These are phyloP conservation scores for Aureobasidium namibiae DNA, from an alignment of 2,329 filamentous ascomycete species.

Conservation along the genomic window DNA sequence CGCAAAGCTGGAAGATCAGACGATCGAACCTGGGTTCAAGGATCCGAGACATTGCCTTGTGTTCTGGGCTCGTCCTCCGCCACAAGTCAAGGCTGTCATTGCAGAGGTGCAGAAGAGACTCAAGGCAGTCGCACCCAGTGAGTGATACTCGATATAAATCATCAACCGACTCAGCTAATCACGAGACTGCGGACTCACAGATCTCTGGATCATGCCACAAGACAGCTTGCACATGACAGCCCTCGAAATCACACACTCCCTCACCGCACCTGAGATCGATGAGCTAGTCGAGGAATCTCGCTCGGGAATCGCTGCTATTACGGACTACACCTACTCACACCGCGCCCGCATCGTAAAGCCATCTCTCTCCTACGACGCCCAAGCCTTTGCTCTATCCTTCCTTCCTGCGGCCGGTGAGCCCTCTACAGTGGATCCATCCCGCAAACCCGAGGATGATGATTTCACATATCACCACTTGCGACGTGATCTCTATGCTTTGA, in stretches of 20 bases:
- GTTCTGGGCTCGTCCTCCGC: conserved; percentile 78
- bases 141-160: conserved; percentile 25
- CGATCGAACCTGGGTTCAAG: conserved; percentile 57
- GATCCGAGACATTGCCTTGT: conserved; percentile 78
- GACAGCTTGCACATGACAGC: conserved; percentile 75
- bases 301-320: conserved; percentile 50
- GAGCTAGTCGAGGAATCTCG: conserved; percentile 51
- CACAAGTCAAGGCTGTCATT: conserved; percentile 61
- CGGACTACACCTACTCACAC: conserved; percentile 57
- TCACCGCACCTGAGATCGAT: conserved; percentile 60
- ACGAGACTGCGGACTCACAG: conserved; percentile 33
- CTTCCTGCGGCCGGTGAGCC: conserved; percentile 53
- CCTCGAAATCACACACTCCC: conserved; percentile 76
- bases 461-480: conserved; percentile 91
- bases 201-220: conserved; percentile 77
- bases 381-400: conserved; percentile 80
- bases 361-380: conserved; percentile 72
- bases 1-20: conserved; percentile 56
- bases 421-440: conserved; percentile 15
- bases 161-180: not conserved
- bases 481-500: conserved; percentile 62
- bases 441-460: conserved; percentile 45
- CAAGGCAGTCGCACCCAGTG: conserved; percentile 59
- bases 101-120: conserved; percentile 60
- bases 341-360: conserved; percentile 73